Evolutionary conservation across 2,329 filamentous ascomycete species (phyloP).

Genomic region (Venturiaceae sp.): DNA sequence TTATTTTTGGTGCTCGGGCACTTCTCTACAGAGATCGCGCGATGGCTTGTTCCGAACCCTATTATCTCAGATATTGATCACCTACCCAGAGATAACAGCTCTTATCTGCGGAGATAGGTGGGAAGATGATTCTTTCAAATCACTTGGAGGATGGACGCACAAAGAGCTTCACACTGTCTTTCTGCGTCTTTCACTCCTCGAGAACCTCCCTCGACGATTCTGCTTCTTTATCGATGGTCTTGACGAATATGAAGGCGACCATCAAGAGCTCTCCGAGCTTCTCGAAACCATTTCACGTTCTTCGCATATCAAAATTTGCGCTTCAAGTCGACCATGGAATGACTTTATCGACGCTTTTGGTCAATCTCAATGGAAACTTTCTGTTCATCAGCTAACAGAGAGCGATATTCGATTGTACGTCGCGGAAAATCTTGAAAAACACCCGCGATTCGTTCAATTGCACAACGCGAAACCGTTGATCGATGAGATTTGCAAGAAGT

Average conservation of each 20-base stretch:
- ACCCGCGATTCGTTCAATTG: not conserved
- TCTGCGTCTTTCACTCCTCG: not conserved
- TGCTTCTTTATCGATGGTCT: not conserved
- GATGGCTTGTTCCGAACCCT: conserved; percentile 17
- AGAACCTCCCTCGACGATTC: not conserved
- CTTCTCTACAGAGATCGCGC: conserved; percentile 18
- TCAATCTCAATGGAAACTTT: not conserved
- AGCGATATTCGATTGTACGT: not conserved
- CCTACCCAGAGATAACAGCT: conserved; percentile 7
- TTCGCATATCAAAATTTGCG: conserved; percentile 22
- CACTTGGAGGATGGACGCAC: not conserved
- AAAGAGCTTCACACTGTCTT: not conserved
- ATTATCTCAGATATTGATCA: conserved; percentile 20
- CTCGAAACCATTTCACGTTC: conserved; percentile 14
- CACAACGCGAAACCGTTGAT: not conserved
- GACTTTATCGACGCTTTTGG: conserved; percentile 9
- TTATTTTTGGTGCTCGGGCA: conserved; percentile 35
- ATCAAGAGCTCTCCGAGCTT: conserved; percentile 9
- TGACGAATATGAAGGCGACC: not conserved
- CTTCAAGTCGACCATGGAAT: conserved; percentile 17
- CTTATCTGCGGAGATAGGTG: not conserved
- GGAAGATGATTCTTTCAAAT: not conserved
- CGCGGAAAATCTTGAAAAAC: not conserved
- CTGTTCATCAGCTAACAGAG: not conserved
- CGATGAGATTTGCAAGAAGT: conserved; percentile 11